A percentile compares a stretch with the other conserved stretches of the same genome.
phyloP scores from a whole-genome alignment of 345 rosid genomes.

The Theobroma cacao region DNA sequence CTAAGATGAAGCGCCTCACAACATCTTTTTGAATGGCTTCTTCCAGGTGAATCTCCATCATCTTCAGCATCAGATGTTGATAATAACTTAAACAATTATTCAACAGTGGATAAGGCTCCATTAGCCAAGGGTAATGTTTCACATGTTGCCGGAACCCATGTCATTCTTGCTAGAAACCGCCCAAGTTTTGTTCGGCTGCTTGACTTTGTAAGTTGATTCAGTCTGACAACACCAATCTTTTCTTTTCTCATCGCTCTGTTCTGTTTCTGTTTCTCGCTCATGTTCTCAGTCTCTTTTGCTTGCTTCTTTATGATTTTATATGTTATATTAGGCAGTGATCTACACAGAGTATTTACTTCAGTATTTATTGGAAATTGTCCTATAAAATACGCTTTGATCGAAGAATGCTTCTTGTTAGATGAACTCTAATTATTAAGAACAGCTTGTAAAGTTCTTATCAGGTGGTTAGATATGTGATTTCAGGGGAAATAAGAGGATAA shows the following conservation, averaged over 20 bases:
- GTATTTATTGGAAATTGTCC: neutral
- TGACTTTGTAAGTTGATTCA: conserved; percentile 62
- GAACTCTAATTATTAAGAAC: neutral
- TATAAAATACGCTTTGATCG: conserved; percentile 3
- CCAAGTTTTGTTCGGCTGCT: conserved; percentile 47
- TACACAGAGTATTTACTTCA: neutral
- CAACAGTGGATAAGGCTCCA: conserved; percentile 44
- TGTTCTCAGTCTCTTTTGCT: neutral
- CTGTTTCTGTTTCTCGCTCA: no score
- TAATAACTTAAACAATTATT: conserved; percentile 55
- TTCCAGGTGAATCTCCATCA: conserved; percentile 86
- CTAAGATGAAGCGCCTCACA: conserved; percentile 3
- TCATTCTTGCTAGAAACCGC: conserved; percentile 40
- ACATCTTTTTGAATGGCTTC: conserved; percentile 20
- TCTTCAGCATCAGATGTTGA: conserved; percentile 88
- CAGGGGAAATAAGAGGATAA: neutral
- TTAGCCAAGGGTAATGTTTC: conserved; percentile 42
- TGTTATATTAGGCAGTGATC: neutral
- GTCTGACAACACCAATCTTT: neutral
- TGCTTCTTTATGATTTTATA: neutral
- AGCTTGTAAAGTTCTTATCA: neutral
- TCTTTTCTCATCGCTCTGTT: neutral
- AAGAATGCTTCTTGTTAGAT: neutral
- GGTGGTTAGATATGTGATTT: neutral
- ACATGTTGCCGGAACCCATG: conserved; percentile 48